These are phyloP conservation scores for Jamesozyma jinghongensis DNA, from an alignment of 805 yeast species.

Conservation along the genomic window DNA sequence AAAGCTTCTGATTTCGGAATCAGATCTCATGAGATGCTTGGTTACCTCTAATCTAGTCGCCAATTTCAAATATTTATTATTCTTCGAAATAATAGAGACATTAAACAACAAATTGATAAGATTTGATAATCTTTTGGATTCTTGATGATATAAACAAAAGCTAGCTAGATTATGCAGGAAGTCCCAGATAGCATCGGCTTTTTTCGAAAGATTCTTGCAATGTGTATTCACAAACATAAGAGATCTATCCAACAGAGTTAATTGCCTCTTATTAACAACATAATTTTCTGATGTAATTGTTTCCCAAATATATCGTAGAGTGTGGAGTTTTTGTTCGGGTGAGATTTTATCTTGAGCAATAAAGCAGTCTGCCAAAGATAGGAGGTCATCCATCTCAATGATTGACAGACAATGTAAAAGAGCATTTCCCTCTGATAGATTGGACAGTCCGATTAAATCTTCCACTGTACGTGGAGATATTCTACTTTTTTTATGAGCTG, in stretches of 20 bases:
- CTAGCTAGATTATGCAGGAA: conserved; percentile 11
- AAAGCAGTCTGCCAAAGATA: neutral
- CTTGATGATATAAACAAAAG: conserved; percentile 12
- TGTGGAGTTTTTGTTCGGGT: neutral
- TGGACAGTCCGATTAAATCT: neutral
- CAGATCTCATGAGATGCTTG: conserved; percentile 5
- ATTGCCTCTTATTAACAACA: conserved; percentile 2
- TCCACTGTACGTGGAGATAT: neutral
- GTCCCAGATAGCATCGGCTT: neutral
- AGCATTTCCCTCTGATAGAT: neutral
- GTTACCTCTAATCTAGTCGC: conserved; percentile 11
- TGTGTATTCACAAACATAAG: conserved; percentile 15
- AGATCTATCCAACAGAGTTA: conserved; percentile 15
- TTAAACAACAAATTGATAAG: conserved; percentile 24
- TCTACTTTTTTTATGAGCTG: neutral
- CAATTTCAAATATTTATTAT: conserved; percentile 7
- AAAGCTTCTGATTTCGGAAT: neutral
- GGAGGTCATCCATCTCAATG: neutral
- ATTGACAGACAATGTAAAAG: neutral
- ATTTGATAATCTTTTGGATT: conserved; percentile 21
- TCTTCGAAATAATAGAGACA: conserved; percentile 13
- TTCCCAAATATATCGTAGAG: conserved; percentile 9
- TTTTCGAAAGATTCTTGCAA: conserved; percentile 1
- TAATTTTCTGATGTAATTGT: conserved; percentile 6
- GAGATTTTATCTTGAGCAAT: neutral